Evolutionary conservation across 2,329 filamentous ascomycete species (phyloP), one percentile per base, ranked within the genome.

Genomic region (Penicillium sp.): DNA sequence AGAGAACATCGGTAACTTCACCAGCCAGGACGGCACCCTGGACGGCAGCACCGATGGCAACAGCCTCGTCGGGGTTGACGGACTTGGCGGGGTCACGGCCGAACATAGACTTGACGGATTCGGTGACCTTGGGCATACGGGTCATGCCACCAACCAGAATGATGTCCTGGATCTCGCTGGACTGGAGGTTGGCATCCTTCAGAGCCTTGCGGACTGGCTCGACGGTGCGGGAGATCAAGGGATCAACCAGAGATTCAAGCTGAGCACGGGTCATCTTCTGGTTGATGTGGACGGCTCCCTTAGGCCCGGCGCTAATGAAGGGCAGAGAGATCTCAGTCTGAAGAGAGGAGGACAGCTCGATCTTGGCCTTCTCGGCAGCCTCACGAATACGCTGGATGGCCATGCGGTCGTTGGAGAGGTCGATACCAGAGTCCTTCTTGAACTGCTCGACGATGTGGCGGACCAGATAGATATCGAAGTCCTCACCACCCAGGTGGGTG

Each of bases 81-180:
- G 91, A 94, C 82, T 96, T 97, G 72, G 90, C 87, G 52, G 91
- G 89, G 41, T 96, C 91, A 67, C 90, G 90, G 55, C 90, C 90
- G 71, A 97, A 97, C 69, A 96, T 90, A 76, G 76, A 82, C 85
- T 95, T 95, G 70, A 96, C 90, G 30, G 89, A 93, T 76, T 96
- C 89, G 50, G 81, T 79, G 56, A 97, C 91, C 85, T 96, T 96
- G 69, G 91, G 91, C 90, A 97, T 97, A 77, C 91, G 91, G 60
- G 91, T 96, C 90, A 96, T 96, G 74, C 91, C 91, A 83, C 91
- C 91, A 40, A 97, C 91, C 29, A 97, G 84, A 69, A 97, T 95
- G 58, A 97, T 87, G 68, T 97, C 91, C 74, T 96, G 87, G 67
- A 97, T 94, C 48, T 96, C 90, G 76, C 89, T 94, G 58, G 90